phyloP scores from a whole-genome alignment of 2,329 filamentous ascomycete species.

The Phaeophleospora eucalypticola region DNA sequence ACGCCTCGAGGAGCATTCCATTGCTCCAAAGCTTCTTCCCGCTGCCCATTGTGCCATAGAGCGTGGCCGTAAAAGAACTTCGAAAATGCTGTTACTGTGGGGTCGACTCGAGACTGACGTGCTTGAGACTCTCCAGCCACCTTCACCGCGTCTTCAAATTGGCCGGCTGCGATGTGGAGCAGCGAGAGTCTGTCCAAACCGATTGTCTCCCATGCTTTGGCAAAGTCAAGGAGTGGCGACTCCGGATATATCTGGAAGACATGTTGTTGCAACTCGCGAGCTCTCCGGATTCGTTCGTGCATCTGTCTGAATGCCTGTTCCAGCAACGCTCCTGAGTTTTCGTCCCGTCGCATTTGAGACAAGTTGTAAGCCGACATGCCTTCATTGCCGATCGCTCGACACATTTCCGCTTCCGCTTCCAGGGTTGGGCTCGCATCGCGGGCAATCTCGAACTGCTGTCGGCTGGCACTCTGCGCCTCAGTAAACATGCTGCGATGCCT shows the following conservation, averaged over 20 bases:
- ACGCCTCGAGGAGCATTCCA: not conserved
- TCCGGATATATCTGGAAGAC: not conserved
- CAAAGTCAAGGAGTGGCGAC: not conserved
- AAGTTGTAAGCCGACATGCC: conserved; percentile 1
- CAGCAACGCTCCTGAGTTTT: not conserved
- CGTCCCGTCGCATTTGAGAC: not conserved
- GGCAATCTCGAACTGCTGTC: not conserved
- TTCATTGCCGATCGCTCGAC: conserved; percentile 1
- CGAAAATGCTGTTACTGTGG: not conserved
- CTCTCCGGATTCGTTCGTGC: not conserved
- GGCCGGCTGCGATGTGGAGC: not conserved
- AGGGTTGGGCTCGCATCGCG: not conserved
- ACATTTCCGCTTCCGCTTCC: conserved; percentile 1
- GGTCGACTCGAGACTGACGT: not conserved
- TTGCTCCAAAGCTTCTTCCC: not conserved
- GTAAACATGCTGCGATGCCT: not conserved
- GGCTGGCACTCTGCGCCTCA: not conserved
- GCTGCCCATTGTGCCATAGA: not conserved
- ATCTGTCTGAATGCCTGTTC: not conserved
- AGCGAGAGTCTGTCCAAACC: not conserved
- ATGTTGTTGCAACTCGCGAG: not conserved
- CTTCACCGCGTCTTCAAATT: not conserved
- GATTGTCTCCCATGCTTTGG: conserved; percentile 1
- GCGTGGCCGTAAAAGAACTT: conserved; percentile 2
- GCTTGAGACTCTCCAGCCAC: not conserved